Base-by-base conservation (phyloP, 148 eudicot genomes). In the Spergularia marina region DNA sequence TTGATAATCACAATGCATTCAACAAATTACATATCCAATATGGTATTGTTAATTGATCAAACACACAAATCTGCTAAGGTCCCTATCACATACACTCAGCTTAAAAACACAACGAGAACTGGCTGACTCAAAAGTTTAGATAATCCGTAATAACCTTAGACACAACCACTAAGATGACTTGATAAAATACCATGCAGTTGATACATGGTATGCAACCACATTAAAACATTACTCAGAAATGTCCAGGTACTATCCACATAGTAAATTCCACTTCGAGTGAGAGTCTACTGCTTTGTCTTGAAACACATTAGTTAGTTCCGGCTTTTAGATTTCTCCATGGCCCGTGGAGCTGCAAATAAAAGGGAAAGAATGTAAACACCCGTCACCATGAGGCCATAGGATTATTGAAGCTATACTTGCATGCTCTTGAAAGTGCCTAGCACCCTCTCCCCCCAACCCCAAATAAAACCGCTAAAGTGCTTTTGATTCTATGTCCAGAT, bases 321-420 rank as follows among this genome's bases (percentile, higher is more conserved):
- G 85, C 74, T 83, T 82, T 80, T 89, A 72, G 89, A 87, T 77
- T 91, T 91, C 82, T 89, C 92, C 91, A 87, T 72, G n/a, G 87
- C 88, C 83, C 96, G 86, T 6, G 96, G 96, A 80, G 96, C 96
- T 91, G 93, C 64, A 81, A 58, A 65, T 1, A 3, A 61, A 70
- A 77, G 6, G 53, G 55, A 49, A 61, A 56, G n/a, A 23, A 52
- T 2, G 16, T 57, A 72, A 34, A 65, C 55, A 25, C 13, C 5
- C 36, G 25, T 61, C 51, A 1, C 58, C n/a, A 7, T 7, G 56
- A 20, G n/a, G 21, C 25, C 18, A 34, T 44, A 17, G 34, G 49
- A 69, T 25, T 36, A 49, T 49, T 7, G 8, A 55, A 54, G 12
- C 9, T 20, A 16, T 53, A 11, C 21, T 41, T 68, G 65, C 61